Percentiles rank a stretch among this genome's conserved stretches.
These are phyloP conservation scores for Apiosordaria backusii DNA, from an alignment of 495 filamentous ascomycete species.

Conservation along the genomic window DNA sequence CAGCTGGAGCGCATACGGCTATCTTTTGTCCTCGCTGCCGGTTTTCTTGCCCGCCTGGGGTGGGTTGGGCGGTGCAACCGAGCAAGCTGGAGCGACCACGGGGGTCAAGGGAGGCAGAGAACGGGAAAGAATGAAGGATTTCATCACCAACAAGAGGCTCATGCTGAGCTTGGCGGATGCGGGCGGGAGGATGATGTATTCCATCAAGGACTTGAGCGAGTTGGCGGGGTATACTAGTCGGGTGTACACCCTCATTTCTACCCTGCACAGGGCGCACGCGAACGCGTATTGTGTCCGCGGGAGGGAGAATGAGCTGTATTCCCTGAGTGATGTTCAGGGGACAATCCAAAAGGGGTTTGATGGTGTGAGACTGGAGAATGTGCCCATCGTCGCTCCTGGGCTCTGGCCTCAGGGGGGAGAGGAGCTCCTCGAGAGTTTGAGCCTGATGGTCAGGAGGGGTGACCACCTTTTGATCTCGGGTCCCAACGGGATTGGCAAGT, in stretches of 20 bases:
- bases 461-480: constrained; percentile 95
- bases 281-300: constrained; percentile 73
- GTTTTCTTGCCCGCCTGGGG: constrained; percentile 96
- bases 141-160: constrained; percentile 97
- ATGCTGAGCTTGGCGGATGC: constrained; percentile 98
- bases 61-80: constrained; percentile 67
- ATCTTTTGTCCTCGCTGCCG: constrained; percentile 85
- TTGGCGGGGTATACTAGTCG: constrained; percentile 92
- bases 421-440: constrained; percentile 81
- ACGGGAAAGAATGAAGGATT: constrained; percentile 90
- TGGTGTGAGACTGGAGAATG: constrained; percentile 87
- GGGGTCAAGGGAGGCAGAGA: constrained; percentile 57
- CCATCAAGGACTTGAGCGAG: constrained; percentile 96
- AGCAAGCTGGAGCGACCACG: constrained; percentile 46
- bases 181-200: constrained; percentile 98
- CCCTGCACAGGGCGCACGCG: constrained; percentile 90
- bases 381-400: constrained; percentile 84
- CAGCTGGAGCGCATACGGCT: constrained; percentile 96
- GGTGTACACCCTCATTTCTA: constrained; percentile 91
- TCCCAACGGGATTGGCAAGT: constrained; percentile 93
- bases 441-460: constrained; percentile 80
- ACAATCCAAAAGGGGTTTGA: constrained; percentile 92
- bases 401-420: constrained; percentile 84
- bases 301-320: constrained; percentile 73
- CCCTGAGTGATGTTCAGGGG: constrained; percentile 84